Conservation (phyloP, 495 filamentous ascomycete species). For the Hypoxylon rickii region DNA sequence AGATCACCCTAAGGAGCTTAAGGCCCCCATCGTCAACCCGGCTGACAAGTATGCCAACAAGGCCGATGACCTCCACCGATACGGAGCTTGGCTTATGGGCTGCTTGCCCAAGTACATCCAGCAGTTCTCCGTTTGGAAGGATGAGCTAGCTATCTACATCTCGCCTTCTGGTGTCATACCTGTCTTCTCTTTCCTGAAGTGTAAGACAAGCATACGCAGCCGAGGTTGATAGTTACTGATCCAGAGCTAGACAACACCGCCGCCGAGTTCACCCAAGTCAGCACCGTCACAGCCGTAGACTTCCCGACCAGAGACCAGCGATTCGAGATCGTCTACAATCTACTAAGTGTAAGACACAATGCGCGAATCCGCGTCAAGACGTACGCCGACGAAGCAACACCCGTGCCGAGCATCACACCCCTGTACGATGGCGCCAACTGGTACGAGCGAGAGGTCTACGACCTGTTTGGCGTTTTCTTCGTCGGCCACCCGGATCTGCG, state of each 20-base stretch:
- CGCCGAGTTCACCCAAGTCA: slow-evolving; percentile 92
- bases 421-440: slow-evolving; percentile 96
- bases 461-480: slow-evolving; percentile 98
- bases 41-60: slow-evolving; percentile 88
- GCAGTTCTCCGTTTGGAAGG: slow-evolving; percentile 99
- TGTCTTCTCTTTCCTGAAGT: slow-evolving; percentile 93
- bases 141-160: slow-evolving; percentile 94
- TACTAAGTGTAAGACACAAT: slow-evolving; percentile 94
- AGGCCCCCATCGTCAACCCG: slow-evolving; percentile 85
- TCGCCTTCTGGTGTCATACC: slow-evolving; percentile 84
- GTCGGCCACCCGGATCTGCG: slow-evolving; percentile 91
- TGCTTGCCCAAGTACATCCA: slow-evolving; percentile 97
- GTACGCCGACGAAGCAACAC: slow-evolving; percentile 95
- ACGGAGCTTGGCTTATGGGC: slow-evolving; percentile 95
- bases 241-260: slow-evolving; percentile 74
- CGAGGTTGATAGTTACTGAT: too few relatives aligned
- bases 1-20: slow-evolving; percentile 58
- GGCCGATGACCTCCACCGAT: slow-evolving; percentile 82
- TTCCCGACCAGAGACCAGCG: slow-evolving; percentile 92
- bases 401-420: slow-evolving; percentile 82
- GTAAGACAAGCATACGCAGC: slow-evolving; percentile 44
- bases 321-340: slow-evolving; percentile 98
- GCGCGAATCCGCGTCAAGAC: slow-evolving; percentile 97
- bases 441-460: slow-evolving; percentile 98
- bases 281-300: slow-evolving; percentile 91